phyloP scores from a whole-genome alignment of 1,284 basidiomycete species.

The Tilletia walkeri region DNA sequence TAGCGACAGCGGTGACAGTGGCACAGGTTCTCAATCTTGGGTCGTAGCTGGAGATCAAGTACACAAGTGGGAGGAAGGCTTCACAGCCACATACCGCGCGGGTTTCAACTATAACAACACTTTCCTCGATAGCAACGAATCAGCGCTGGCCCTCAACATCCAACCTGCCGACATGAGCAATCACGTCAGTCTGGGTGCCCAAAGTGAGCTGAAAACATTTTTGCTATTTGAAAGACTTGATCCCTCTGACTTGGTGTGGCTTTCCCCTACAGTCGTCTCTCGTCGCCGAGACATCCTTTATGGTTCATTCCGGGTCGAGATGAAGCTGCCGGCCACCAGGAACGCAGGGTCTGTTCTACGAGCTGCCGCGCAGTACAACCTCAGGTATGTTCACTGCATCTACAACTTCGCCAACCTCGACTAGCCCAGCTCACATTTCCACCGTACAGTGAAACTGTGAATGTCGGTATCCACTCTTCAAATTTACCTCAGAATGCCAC shows the following conservation, averaged over 20 bases:
- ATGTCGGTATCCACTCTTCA: constrained; percentile 26
- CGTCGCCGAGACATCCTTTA: constrained; percentile 46
- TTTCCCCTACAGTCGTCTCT: constrained; percentile 20
- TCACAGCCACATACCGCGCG: constrained; percentile 39
- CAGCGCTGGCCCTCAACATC: constrained; percentile 34
- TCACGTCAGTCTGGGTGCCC: constrained; percentile 40
- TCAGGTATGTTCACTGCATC: neutral
- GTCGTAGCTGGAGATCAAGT: constrained; percentile 32
- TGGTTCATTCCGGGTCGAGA: constrained; percentile 42
- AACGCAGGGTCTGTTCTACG: constrained; percentile 36
- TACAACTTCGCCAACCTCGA: neutral
- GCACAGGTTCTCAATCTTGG: constrained; percentile 28
- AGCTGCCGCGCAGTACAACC: constrained; percentile 39
- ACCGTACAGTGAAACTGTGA: constrained; percentile 28
- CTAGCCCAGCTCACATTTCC: neutral
- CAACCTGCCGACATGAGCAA: constrained; percentile 29
- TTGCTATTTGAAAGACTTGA: neutral
- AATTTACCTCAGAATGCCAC: constrained; percentile 32
- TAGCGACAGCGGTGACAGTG: constrained; percentile 9
- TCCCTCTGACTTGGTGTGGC: neutral
- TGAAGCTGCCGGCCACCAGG: constrained; percentile 28
- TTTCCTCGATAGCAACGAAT: constrained; percentile 25
- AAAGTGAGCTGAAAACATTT: constrained; percentile 26
- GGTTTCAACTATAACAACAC: constrained; percentile 43
- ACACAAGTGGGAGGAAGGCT: constrained; percentile 43